These are phyloP conservation scores for Penicillium vulpinum DNA, from an alignment of 2,329 filamentous ascomycete species.

Conservation along the genomic window DNA sequence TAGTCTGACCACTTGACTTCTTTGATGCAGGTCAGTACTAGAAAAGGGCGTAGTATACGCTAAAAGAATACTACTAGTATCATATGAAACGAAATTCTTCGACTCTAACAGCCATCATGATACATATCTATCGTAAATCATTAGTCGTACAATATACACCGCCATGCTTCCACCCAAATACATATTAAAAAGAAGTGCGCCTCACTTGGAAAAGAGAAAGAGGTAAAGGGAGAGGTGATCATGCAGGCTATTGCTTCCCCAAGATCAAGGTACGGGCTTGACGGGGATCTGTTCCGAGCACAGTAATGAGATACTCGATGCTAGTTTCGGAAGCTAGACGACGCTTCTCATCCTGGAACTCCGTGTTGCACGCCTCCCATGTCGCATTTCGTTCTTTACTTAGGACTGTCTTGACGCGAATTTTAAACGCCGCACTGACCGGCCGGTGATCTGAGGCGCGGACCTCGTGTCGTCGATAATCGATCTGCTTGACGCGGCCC, in stretches of 20 bases:
- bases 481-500: conserved; percentile 79
- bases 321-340: conserved; percentile 69
- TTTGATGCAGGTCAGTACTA: no score
- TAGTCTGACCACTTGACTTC: no score
- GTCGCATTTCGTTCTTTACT: conserved; percentile 63
- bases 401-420: conserved; percentile 80
- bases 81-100: background rate
- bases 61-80: background rate
- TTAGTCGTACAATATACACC: conserved; percentile 37
- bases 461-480: conserved; percentile 87
- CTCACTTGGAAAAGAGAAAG: conserved; percentile 5
- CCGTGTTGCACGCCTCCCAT: conserved; percentile 72
- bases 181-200: conserved; percentile 6
- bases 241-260: conserved; percentile 18
- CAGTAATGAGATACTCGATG: conserved; percentile 63
- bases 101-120: conserved; percentile 24
- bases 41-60: no score
- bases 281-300: conserved; percentile 58
- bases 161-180: conserved; percentile 9
- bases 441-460: conserved; percentile 89
- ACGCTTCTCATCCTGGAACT: conserved; percentile 71
- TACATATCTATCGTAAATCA: conserved; percentile 43
- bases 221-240: background rate
- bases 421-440: conserved; percentile 79
- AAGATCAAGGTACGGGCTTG: conserved; percentile 53